Percentiles rank a stretch among this genome's conserved stretches.
Evolutionary conservation across 306 rosid genomes (phyloP).

Genomic region (Phaseolus lunatus): DNA sequence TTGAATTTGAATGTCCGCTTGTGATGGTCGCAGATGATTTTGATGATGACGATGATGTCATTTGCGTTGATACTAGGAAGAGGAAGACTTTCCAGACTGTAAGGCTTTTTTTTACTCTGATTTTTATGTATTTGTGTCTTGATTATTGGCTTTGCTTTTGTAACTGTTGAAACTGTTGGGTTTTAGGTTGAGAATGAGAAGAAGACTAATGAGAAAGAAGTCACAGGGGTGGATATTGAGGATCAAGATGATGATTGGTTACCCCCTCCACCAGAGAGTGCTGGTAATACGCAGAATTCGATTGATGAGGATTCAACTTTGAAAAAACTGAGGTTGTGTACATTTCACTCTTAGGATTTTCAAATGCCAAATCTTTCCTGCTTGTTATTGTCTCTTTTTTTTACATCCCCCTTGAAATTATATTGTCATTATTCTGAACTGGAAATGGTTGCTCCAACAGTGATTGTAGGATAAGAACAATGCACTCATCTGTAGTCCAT

Average conservation of each 20-base stretch:
- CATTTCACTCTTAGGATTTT: not conserved
- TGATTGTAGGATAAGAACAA: not conserved
- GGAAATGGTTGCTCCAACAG: not conserved
- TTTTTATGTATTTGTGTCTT: not conserved
- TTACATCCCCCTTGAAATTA: not conserved
- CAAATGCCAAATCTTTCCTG: constrained; percentile 5
- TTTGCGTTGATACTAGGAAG: constrained; percentile 48
- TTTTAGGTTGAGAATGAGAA: constrained; percentile 55
- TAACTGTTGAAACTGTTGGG: constrained; percentile 22
- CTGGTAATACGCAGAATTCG: constrained; percentile 30
- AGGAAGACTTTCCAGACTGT: constrained; percentile 47
- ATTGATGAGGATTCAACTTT: constrained; percentile 70
- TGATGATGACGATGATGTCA: constrained; percentile 49
- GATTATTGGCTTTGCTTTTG: constrained; percentile 23
- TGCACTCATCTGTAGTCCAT: not conserved
- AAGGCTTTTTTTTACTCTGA: constrained; percentile 15
- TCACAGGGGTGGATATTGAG: constrained; percentile 55
- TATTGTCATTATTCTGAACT: not conserved
- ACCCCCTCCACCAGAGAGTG: constrained; percentile 82
- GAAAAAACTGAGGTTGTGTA: constrained; percentile 69
- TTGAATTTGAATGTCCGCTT: constrained; percentile 17
- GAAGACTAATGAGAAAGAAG: constrained; percentile 36
- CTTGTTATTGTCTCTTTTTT: not conserved
- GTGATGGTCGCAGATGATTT: constrained; percentile 55
- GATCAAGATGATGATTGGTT: constrained; percentile 87